Conservation (phyloP, 2,329 filamentous ascomycete species). For the Paecilomyces variotii region DNA sequence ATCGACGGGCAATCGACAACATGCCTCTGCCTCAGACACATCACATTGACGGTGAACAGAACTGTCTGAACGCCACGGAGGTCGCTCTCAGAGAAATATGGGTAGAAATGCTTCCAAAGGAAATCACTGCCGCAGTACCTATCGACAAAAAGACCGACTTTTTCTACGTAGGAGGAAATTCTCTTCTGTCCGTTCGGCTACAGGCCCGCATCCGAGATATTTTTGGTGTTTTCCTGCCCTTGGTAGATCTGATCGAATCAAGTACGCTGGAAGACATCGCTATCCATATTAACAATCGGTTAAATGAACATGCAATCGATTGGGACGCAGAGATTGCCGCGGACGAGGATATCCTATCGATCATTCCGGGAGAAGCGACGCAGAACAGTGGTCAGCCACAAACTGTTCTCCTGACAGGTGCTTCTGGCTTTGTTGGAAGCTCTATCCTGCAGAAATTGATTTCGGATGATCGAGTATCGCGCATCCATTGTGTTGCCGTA, state of each 20-base stretch:
- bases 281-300: not conserved
- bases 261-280: constrained; percentile 1
- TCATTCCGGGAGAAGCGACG: not conserved
- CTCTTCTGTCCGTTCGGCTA: constrained; percentile 3
- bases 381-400: not conserved
- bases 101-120: not conserved
- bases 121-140: not conserved
- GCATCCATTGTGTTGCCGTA: not conserved
- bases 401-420: not conserved
- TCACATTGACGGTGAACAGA: not conserved
- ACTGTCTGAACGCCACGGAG: not conserved
- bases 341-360: not conserved
- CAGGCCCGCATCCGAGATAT: not conserved
- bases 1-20: constrained; percentile 10
- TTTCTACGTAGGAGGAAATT: constrained; percentile 3
- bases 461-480: not conserved
- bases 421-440: not conserved
- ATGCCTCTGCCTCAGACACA: constrained; percentile 11
- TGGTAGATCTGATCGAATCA: not conserved
- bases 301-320: not conserved
- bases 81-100: not conserved
- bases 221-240: not conserved
- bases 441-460: not conserved
- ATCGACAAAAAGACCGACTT: constrained; percentile 1
- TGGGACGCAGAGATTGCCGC: constrained; percentile 1